Evolutionary conservation across 768 basidiomycete genomes (phyloP), one percentile per base, ranked within the genome.

Genomic region (Suillus clintonianus): DNA sequence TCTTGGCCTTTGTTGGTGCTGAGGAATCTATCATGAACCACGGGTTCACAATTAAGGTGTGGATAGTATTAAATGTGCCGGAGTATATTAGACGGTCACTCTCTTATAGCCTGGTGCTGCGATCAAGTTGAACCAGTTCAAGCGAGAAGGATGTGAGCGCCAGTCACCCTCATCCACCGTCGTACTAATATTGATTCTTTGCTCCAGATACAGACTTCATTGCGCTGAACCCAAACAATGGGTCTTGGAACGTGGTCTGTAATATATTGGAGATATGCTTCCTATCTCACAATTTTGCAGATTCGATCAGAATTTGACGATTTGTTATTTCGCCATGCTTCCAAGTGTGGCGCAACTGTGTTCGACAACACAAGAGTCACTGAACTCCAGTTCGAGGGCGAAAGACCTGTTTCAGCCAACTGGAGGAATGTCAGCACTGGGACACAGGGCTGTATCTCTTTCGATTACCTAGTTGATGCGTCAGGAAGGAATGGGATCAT

Each of bases 41-140:
- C 68, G 86, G 86, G 1, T 88, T 88, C 66, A 68, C 79, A 13
- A 70, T 70, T 62, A 88, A 87, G 80, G 86, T 34, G 8, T 48
- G 27, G n/a, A 24, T 60, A 15, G n/a, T 63, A 19, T 36, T 36
- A 11, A 36, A 3, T 36, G 3, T 7, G 6, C 9, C 14, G 1
- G 34, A 14, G 34, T 54, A 54, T 2, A 54, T 36, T 11, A 47
- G 13, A 54, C 27, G 30, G 17, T 24, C 19, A 3, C 34, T 13
- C 22, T 27, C 17, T 37, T 22, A 10, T 69, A 87, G 86, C 86
- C 85, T 51, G 87, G 86, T 41, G 84, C 86, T 64, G 85, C 85
- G n/a, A 82, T 88, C 64, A 87, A 88, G 72, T 85, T 87, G 69
- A 86, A 86, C 67, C 85, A 86, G 68, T 84, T 74, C 68, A 87